Evolutionary conservation across 805 yeast genomes (phyloP).

Genomic region (Candida bentonensis): DNA sequence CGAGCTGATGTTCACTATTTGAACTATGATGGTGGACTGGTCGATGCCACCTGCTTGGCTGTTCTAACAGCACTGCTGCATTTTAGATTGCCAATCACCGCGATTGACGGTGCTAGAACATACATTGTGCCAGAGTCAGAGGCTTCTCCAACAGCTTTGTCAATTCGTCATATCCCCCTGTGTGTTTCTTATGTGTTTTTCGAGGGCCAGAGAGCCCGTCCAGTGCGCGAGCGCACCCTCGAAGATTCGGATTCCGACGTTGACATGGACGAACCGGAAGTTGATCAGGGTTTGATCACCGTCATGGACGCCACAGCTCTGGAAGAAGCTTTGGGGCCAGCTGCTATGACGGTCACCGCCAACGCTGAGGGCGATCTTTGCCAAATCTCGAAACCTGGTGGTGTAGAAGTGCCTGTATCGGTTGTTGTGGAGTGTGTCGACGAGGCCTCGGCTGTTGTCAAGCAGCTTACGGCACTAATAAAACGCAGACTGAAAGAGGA

Average conservation of each 20-base stretch:
- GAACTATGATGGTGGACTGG: slow-evolving; percentile 84
- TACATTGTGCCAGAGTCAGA: slow-evolving; percentile 61
- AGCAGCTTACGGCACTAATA: slow-evolving; percentile 49
- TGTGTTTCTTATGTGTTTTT: slow-evolving; percentile 83
- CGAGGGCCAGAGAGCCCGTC: slow-evolving; percentile 30
- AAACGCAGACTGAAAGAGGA: slow-evolving; percentile 41
- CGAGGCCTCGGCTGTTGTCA: slow-evolving; percentile 51
- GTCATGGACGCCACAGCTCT: slow-evolving; percentile 55
- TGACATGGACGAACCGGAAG: slow-evolving; percentile 51
- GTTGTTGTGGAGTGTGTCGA: slow-evolving; percentile 54
- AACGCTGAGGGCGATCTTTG: slow-evolving; percentile 86
- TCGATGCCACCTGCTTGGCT: slow-evolving; percentile 82
- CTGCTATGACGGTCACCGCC: slow-evolving; percentile 70
- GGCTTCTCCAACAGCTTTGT: slow-evolving; percentile 74
- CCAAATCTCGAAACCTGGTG: slow-evolving; percentile 84
- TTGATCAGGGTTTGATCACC: slow-evolving; percentile 23
- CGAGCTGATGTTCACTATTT: slow-evolving; percentile 83
- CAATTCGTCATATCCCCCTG: slow-evolving; percentile 78
- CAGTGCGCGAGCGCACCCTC: slow-evolving; percentile 4
- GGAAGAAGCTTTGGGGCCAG: slow-evolving; percentile 68
- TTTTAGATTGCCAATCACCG: slow-evolving; percentile 70
- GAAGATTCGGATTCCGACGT: slow-evolving; percentile 35
- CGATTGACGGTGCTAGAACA: slow-evolving; percentile 35
- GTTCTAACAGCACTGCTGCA: slow-evolving; percentile 78
- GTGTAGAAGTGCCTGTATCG: slow-evolving; percentile 64